These are phyloP conservation scores for Termitomyces sp. DNA, from an alignment of 768 basidiomycete genomes.

Conservation along the genomic window DNA sequence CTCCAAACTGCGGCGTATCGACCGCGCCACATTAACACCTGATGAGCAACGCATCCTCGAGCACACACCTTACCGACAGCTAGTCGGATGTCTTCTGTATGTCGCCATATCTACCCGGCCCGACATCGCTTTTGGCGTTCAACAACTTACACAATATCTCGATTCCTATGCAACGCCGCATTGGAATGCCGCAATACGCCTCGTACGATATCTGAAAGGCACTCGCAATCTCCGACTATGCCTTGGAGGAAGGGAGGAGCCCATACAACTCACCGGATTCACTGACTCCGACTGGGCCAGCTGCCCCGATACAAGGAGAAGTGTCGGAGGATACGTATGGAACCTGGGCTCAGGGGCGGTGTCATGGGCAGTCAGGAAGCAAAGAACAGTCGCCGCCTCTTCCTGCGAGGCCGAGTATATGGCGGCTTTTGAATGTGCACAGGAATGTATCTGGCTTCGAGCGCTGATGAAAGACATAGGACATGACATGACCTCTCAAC, in stretches of 20 bases:
- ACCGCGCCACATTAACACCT: not conserved
- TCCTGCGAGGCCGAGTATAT: not conserved
- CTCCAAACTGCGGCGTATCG: not conserved
- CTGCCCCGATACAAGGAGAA: too few relatives aligned
- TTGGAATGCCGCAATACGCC: too few relatives aligned
- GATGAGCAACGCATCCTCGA: too few relatives aligned
- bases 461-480: not conserved
- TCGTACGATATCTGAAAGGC: too few relatives aligned
- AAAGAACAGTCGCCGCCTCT: not conserved
- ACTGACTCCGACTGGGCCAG: not conserved
- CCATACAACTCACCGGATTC: not conserved
- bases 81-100: too few relatives aligned
- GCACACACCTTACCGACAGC: too few relatives aligned
- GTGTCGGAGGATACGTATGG: not conserved
- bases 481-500: not conserved
- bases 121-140: not conserved
- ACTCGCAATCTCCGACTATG: too few relatives aligned
- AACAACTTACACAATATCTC: not conserved
- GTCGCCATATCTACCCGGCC: not conserved
- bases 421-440: too few relatives aligned
- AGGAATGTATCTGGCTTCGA: not conserved
- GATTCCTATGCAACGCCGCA: too few relatives aligned
- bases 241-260: not conserved
- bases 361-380: not conserved
- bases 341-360: not conserved